Evolutionary conservation across 225 moss, liverwort and hornwort genomes (phyloP).

Genomic region (Asterella californica): DNA sequence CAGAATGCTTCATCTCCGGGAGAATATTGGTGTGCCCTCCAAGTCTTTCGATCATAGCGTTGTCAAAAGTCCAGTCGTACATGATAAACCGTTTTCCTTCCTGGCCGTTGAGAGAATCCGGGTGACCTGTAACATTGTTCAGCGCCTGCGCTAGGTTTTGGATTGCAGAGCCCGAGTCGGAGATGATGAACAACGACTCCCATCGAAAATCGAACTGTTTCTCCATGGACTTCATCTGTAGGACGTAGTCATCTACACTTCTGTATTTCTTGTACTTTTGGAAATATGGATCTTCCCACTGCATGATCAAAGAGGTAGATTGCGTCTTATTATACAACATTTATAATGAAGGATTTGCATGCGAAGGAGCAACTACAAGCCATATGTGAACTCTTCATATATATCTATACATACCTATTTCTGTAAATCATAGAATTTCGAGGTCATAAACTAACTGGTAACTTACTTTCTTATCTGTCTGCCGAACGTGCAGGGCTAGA

Average conservation of each 20-base stretch:
- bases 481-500: conserved; percentile 39
- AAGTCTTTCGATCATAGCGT: conserved; percentile 27
- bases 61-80: conserved; percentile 43
- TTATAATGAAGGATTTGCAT: no score
- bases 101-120: conserved; percentile 18
- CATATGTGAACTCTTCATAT: background rate
- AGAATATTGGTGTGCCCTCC: conserved; percentile 29
- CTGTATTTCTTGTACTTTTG: conserved; percentile 19
- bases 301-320: no score
- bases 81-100: conserved; percentile 29
- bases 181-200: conserved; percentile 40
- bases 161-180: conserved; percentile 39
- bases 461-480: conserved; percentile 39
- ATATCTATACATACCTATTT: no score
- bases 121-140: conserved; percentile 13
- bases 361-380: background rate
- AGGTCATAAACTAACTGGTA: background rate
- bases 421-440: background rate
- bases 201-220: conserved; percentile 27
- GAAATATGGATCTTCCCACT: conserved; percentile 36
- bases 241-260: conserved; percentile 25
- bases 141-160: conserved; percentile 16
- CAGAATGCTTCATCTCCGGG: conserved; percentile 17
- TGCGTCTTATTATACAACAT: no score
- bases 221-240: conserved; percentile 32